Evolutionary conservation across 2,329 filamentous ascomycete species (phyloP).

Genomic region (Raffaelea arxii): DNA sequence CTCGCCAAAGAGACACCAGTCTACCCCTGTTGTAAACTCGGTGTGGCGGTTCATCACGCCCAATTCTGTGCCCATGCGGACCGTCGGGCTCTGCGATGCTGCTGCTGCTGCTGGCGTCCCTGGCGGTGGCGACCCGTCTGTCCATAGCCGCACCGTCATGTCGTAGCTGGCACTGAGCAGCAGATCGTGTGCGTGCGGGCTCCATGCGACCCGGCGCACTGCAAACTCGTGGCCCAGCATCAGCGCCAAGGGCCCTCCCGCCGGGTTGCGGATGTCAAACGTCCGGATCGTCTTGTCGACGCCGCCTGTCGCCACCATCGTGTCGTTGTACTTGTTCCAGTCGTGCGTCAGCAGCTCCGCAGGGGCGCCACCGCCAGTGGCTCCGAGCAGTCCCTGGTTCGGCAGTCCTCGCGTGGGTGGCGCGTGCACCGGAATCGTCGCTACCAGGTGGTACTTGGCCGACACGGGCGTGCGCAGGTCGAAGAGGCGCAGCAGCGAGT

Average conservation of each 20-base stretch:
- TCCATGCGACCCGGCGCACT: slow-evolving; percentile 78
- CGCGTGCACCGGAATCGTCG: slow-evolving; percentile 75
- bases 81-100: slow-evolving; percentile 16
- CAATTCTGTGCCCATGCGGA: slow-evolving; percentile 57
- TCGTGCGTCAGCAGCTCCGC: slow-evolving; percentile 88
- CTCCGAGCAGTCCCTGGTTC: slow-evolving; percentile 10
- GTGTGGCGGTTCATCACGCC: slow-evolving; percentile 88
- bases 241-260: slow-evolving; percentile 60
- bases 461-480: slow-evolving; percentile 81
- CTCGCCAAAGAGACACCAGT: slow-evolving; percentile 94
- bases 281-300: slow-evolving; percentile 82
- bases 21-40: slow-evolving; percentile 91
- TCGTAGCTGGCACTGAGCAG: slow-evolving; percentile 89
- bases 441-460: slow-evolving; percentile 77
- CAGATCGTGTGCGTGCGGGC: slow-evolving; percentile 83
- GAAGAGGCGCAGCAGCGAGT: slow-evolving; percentile 83
- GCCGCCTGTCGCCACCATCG: slow-evolving; percentile 75
- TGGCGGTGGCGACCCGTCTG: slow-evolving; percentile 50
- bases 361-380: slow-evolving; percentile 41
- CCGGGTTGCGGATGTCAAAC: slow-evolving; percentile 77
- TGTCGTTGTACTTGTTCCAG: slow-evolving; percentile 96
- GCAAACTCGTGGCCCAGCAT: slow-evolving; percentile 87
- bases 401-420: slow-evolving; percentile 30
- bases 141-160: slow-evolving; percentile 95
- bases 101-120: slow-evolving; percentile 20